These are phyloP conservation scores for Paramyrothecium sp. DNA, from an alignment of 2,329 filamentous ascomycete species.

Conservation along the genomic window DNA sequence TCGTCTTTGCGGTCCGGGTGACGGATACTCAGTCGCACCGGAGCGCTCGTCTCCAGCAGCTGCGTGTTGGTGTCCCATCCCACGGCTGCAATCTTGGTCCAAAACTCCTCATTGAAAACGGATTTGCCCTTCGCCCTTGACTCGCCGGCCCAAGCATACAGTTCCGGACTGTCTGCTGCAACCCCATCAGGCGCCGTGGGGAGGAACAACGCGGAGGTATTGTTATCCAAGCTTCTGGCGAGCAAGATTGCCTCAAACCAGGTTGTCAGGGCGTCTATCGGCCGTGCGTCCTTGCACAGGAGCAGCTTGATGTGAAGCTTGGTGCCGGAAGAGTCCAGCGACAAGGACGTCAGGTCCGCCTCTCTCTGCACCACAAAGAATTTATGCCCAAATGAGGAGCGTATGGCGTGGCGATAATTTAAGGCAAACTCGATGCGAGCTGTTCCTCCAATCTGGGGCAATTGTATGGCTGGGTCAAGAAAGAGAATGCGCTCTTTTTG, in stretches of 20 bases:
- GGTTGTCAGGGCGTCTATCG: not conserved
- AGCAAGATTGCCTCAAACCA: not conserved
- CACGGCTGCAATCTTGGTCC: conserved; percentile 20
- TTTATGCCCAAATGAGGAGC: conserved; percentile 11
- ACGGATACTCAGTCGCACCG: conserved; percentile 24
- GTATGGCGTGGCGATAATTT: conserved; percentile 38
- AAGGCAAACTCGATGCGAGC: conserved; percentile 38
- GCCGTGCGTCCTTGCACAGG: conserved; percentile 13
- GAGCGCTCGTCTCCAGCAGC: conserved; percentile 33
- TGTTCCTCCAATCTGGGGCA: conserved; percentile 20
- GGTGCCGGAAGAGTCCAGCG: conserved; percentile 12
- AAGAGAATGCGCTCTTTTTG: conserved; percentile 62
- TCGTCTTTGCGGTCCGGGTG: conserved; percentile 16
- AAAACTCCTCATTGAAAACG: conserved; percentile 18
- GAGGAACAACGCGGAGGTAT: not conserved
- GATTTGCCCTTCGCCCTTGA: not conserved
- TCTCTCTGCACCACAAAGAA: conserved; percentile 25
- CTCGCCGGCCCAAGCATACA: not conserved
- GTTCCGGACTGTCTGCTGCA: no score
- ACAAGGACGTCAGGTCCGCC: not conserved
- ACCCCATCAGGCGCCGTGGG: no score
- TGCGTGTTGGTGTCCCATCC: conserved; percentile 35
- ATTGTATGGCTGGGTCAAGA: conserved; percentile 30
- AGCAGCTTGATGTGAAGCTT: conserved; percentile 31
- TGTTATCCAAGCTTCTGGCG: not conserved